Base-by-base conservation (phyloP, 768 basidiomycete genomes). In the Trametes villosa region DNA sequence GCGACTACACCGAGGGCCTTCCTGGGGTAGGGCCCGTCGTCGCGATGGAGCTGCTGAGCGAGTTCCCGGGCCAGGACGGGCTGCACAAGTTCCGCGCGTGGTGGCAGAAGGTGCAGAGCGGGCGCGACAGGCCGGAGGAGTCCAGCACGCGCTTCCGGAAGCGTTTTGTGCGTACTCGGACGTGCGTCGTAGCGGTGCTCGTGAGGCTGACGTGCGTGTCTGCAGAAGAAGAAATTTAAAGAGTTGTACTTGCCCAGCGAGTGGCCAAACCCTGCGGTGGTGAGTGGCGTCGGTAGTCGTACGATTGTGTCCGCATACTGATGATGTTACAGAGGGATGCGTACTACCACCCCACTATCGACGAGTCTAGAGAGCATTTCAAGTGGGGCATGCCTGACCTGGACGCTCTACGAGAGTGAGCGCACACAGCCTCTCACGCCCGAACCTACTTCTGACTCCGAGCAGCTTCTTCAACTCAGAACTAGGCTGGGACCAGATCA, bases 331-430 rank as follows among this genome's bases (percentile, higher is more conserved):
- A 97, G 94, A 80, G 91, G 59, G 93, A 96, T 60, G 96, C 94
- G 9, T 99, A 99, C 74, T 91, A 91, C 70, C 86, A 94, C 69
- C 96, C 96, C 0, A 84, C 88, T 0, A 91, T 96, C 8, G 95
- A 98, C 70, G 84, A 86, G 38, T 96, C 94, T 0, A 88, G 94
- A 56, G 96, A 98, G 63, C 88, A 91, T 0, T 98, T 99, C 73
- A 92, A 94, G 68, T 99, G 96, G 96, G 95, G 93, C 4, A 77
- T 95, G 63, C 94, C 96, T n/a, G 97, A 98, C 71, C 84, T 99
- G 2, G 94, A 97, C 70, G 95, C 89, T 3, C 83, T 99, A 54
- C 86, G 95, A 63, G 75, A 81, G 93, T 96, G 71, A 56, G 86
- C 76, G 9, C 29, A 33, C 13, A 8, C 29, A 31, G 30, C 20